Conservation (phyloP, 2,329 filamentous ascomycete species). For the Epichloe brachyelytri region DNA sequence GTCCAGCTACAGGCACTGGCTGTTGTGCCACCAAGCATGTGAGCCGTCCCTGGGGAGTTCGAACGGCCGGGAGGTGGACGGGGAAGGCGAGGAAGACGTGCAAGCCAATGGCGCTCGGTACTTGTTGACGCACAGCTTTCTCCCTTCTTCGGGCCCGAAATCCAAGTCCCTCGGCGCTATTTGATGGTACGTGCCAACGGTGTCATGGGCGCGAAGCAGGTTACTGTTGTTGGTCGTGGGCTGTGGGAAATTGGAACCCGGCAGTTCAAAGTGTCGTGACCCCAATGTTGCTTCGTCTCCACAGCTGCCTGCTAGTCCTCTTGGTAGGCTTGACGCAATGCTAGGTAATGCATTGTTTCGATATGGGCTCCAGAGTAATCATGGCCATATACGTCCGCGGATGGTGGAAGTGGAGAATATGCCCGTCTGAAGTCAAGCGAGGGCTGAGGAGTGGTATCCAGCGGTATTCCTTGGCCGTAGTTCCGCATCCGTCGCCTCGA, state of each 20-base stretch:
- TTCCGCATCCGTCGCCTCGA: conserved; percentile 13
- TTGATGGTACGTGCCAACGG: neutral
- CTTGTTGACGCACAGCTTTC: neutral
- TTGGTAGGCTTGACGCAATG: neutral
- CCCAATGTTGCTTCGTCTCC: neutral
- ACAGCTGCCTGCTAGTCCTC: neutral
- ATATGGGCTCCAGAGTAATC: neutral
- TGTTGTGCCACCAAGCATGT: conserved; percentile 2
- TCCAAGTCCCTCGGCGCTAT: neutral
- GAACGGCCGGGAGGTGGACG: neutral
- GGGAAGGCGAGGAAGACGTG: neutral
- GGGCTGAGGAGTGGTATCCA: neutral
- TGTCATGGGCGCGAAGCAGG: neutral
- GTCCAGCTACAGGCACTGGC: conserved; percentile 1
- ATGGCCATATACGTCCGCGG: neutral
- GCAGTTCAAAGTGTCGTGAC: neutral
- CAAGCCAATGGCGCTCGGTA: neutral
- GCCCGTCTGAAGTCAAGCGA: neutral
- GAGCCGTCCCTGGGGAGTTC: neutral
- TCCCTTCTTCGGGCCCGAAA: neutral
- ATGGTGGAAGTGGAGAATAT: neutral
- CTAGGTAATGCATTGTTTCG: neutral
- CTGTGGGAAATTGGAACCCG: neutral
- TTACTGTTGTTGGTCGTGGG: neutral
- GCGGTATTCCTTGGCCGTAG: conserved; percentile 8